Percentiles rank a stretch among this genome's conserved stretches.
phyloP scores from a whole-genome alignment of 495 filamentous ascomycete species.

The Aspergillus asperescens region DNA sequence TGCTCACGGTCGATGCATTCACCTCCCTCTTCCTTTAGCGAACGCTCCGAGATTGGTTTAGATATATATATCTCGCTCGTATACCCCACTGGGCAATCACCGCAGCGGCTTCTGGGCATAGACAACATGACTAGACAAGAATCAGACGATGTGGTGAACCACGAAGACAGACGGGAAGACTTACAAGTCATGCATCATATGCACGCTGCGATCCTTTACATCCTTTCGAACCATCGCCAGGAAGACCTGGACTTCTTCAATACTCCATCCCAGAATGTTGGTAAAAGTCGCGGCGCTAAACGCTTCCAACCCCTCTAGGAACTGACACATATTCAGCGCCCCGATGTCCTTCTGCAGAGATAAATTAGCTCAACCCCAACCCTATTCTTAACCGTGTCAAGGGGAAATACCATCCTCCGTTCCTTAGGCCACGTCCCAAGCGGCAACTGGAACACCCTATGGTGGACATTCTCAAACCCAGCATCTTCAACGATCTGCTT shows the following conservation, averaged over 20 bases:
- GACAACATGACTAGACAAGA: conserved; percentile 2
- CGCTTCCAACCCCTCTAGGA: conserved; percentile 9
- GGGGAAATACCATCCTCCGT: background rate
- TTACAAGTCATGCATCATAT: conserved; percentile 14
- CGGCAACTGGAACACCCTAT: background rate
- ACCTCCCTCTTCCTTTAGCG: too few relatives aligned
- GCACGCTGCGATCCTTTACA: conserved; percentile 7
- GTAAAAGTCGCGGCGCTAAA: conserved; percentile 8
- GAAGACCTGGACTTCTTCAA: conserved; percentile 6
- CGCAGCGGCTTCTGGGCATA: conserved; percentile 3
- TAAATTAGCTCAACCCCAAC: background rate
- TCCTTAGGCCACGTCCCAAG: conserved; percentile 9
- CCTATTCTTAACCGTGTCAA: too few relatives aligned
- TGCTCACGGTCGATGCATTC: too few relatives aligned
- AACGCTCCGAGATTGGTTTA: too few relatives aligned
- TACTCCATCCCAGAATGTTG: conserved; percentile 2
- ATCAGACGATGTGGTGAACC: background rate
- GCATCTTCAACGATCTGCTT: background rate
- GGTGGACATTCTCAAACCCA: conserved; percentile 6
- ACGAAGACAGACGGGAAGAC: background rate
- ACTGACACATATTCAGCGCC: conserved; percentile 8
- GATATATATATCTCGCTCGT: too few relatives aligned
- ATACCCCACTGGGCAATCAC: too few relatives aligned
- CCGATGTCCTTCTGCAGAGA: background rate
- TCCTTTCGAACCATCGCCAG: conserved; percentile 1